Percentiles rank a stretch among this genome's conserved stretches.
Evolutionary conservation across 1,284 basidiomycete genomes (phyloP).

Genomic region (Ceratorhiza oryzae-sativae): DNA sequence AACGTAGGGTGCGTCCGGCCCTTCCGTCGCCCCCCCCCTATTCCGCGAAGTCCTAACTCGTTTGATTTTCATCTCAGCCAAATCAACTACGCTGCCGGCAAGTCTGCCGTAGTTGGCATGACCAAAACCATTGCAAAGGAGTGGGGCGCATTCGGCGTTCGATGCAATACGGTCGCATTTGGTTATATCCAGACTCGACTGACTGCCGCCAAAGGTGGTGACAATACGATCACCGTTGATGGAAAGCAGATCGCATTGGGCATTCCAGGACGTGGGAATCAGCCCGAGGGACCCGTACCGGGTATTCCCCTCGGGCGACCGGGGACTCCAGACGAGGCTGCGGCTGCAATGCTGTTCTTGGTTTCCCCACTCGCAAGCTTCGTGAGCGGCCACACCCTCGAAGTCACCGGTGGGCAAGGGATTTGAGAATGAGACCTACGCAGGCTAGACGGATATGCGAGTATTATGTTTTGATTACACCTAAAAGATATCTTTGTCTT

Average conservation of each 20-base stretch:
- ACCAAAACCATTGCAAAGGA: constrained; percentile 89
- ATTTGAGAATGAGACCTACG: constrained; percentile 57
- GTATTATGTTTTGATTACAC: neutral
- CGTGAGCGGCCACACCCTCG: constrained; percentile 81
- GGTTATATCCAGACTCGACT: constrained; percentile 76
- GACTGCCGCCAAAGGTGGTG: constrained; percentile 77
- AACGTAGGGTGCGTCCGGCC: constrained; percentile 52
- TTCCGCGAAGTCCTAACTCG: neutral
- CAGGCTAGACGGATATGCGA: neutral
- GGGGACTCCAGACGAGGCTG: constrained; percentile 80
- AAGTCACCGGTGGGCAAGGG: constrained; percentile 77
- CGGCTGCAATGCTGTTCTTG: constrained; percentile 72
- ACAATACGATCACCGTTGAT: constrained; percentile 77
- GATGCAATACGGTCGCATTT: constrained; percentile 82
- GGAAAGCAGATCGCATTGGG: constrained; percentile 86
- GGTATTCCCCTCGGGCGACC: constrained; percentile 77
- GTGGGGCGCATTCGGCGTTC: constrained; percentile 83
- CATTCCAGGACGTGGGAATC: constrained; percentile 63
- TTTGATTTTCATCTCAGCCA: constrained; percentile 64
- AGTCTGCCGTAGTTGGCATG: constrained; percentile 76
- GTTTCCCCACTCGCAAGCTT: constrained; percentile 80
- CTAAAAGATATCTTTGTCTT: neutral
- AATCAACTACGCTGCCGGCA: constrained; percentile 82
- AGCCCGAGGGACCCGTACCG: constrained; percentile 56
- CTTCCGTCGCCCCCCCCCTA: neutral